phyloP scores from a whole-genome alignment of 768 basidiomycete species.

The Roridomyces roridus region DNA sequence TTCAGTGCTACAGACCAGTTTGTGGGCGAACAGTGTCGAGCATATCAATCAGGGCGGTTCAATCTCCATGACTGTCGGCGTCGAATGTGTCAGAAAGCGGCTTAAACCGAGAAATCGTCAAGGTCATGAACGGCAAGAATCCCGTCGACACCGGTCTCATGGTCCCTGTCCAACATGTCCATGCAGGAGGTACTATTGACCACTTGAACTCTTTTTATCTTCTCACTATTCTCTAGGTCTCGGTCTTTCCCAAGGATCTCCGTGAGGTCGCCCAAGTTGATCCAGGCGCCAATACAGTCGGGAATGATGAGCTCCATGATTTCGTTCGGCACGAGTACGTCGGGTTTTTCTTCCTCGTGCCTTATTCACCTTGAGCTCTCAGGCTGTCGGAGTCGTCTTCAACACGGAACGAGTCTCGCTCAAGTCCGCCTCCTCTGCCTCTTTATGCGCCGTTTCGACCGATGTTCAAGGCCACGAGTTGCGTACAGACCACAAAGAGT shows the following conservation, averaged over 20 bases:
- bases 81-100: constrained; percentile 90
- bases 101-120: constrained; percentile 99
- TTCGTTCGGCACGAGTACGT: constrained; percentile 95
- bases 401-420: constrained; percentile 93
- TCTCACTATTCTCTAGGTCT: constrained; percentile 61
- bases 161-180: constrained; percentile 95
- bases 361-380: constrained; percentile 57
- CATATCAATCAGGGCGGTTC: constrained; percentile 89
- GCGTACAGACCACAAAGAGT: constrained; percentile 81
- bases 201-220: constrained; percentile 6
- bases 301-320: constrained; percentile 95
- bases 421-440: constrained; percentile 86
- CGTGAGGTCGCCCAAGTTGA: constrained; percentile 98
- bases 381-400: constrained; percentile 96
- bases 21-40: constrained; percentile 94
- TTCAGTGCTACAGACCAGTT: constrained; percentile 96
- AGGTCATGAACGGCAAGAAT: constrained; percentile 96
- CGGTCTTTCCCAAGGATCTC: constrained; percentile 96
- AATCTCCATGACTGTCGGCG: constrained; percentile 76
- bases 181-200: constrained; percentile 80
- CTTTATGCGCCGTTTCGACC: constrained; percentile 91
- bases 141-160: constrained; percentile 96
- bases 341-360: background rate
- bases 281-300: constrained; percentile 86
- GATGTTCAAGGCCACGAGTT: constrained; percentile 91